Base-by-base conservation (phyloP, 257 asterid species). In the Gardenia jasminoides region DNA sequence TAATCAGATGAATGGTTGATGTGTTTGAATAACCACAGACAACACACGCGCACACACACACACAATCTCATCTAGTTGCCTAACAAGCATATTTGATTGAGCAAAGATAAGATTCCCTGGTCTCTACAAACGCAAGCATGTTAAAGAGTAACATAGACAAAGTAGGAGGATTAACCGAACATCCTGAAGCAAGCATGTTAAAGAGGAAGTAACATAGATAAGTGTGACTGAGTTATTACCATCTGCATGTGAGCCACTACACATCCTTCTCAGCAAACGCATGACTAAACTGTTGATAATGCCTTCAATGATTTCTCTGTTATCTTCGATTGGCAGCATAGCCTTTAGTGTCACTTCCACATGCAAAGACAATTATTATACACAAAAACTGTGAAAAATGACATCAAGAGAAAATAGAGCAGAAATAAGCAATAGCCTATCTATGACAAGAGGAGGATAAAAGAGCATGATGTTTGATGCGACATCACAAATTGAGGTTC, bases 201-300 rank as follows among this genome's bases (percentile, higher is more conserved):
- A 68, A 50, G 52, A 64, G 30, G 59, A 31, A 41, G 44, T 36
- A 24, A 52, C 58, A 20, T 43, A n/a, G 67, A 9, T 22, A 68
- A 33, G 59, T 5, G 17, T 65, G 26, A 54, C 58, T 62, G 79
- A 83, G 85, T 59, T 61, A 64, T 84, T 88, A 96, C 98, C 98
- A 72, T 90, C 88, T 81, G 81, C 90, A 67, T 81, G 83, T 30
- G 89, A 82, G 46, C 87, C 82, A 64, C 83, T 75, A 87, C 93
- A 92, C 96, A 88, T 92, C 86, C 92, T 89, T 81, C 85, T 86
- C 86, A 91, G 78, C 79, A 93, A 83, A 43, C 94, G 94, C 81
- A 82, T 76, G 65, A 93, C 87, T 88, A 93, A 89, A 86, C 93
- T 82, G 88, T 84, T 88, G 62, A 90, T 74, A 70, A 87, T 91